Conservation (phyloP, 2,329 filamentous ascomycete species). For the Knoxdaviesia proteae region DNA sequence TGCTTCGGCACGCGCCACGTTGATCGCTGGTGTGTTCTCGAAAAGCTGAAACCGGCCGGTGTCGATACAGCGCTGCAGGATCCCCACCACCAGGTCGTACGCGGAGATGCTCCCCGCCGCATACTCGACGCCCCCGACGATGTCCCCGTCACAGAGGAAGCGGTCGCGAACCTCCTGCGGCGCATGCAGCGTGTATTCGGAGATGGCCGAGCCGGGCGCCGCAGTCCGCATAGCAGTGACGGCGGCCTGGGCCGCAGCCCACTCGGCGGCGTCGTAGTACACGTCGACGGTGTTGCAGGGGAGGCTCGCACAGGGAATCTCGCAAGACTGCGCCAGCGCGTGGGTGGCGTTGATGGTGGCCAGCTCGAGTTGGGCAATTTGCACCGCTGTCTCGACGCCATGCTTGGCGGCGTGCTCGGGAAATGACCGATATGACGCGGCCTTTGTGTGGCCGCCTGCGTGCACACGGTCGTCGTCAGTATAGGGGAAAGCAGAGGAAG, state of each 20-base stretch:
- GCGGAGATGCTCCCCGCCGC: conserved; percentile 3
- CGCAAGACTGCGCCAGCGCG: conserved; percentile 2
- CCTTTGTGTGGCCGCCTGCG: conserved; percentile 4
- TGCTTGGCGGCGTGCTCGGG: not conserved
- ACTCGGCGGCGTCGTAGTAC: conserved; percentile 2
- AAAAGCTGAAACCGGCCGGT: not conserved
- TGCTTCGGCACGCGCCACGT: too few relatives aligned
- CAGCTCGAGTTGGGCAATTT: conserved; percentile 5
- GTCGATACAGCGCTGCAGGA: conserved; percentile 2
- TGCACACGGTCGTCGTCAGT: too few relatives aligned
- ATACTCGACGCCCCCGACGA: conserved; percentile 2
- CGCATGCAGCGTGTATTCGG: not conserved
- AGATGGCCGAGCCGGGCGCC: not conserved
- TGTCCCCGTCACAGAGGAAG: not conserved
- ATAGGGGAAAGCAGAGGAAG: too few relatives aligned
- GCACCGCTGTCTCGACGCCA: not conserved
- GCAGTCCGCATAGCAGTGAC: not conserved
- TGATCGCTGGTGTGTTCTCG: too few relatives aligned
- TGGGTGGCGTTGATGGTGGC: conserved; percentile 5
- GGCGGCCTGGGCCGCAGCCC: conserved; percentile 1
- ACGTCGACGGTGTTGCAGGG: conserved; percentile 3
- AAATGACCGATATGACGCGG: conserved; percentile 2
- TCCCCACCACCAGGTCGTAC: conserved; percentile 3
- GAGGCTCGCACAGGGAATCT: conserved; percentile 5
- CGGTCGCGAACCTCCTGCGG: not conserved